Evolutionary conservation across 176 grass and related monocot species (phyloP), one percentile per base, ranked within the genome.

Genomic region (Metroxylon sagu): DNA sequence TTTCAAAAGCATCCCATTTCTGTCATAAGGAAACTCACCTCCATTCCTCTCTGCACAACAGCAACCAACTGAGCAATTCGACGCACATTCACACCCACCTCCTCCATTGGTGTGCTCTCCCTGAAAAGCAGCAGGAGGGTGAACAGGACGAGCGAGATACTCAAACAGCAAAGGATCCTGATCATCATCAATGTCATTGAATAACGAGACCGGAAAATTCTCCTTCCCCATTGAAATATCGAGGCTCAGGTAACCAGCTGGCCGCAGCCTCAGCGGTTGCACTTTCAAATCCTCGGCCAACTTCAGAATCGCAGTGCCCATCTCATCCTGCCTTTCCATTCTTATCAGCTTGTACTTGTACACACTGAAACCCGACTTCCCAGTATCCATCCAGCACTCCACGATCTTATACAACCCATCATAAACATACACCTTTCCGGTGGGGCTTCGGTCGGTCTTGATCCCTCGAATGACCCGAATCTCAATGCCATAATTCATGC

Each of bases 331-430:
- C 5, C 87, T 81, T 71, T 98, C 66, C 60, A 89, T 88, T 53
- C 93, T 86, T 60, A 98, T 49, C 73, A 98, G 65, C 72, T 88
- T 98, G 21, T 85, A 98, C 61, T 98, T 98, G 61, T 80, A 98
- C 48, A 98, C 88, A 14, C 87, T 76, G 28, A 92, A 98, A 12
- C 93, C 93, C 15, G 93, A 57, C 66, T 92, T 98, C 31, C 93
- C 93, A 39, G 65, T 71, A 19, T 98, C 93, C 6, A 89, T 69
- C 93, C 93, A 98, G 59, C 56, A 92, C 2, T 92, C 76, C 14
- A 98, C 81, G 54, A 98, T 82, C 72, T 92, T 92, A 63, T 98
- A 98, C 29, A 98, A 76, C 26, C 93, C 93, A 56, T 98, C 93
- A 25, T 98, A 98, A 55, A 98, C 84, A 64, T 98, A 98, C 28